These are phyloP conservation scores for Daedaleopsis sinensis DNA, from an alignment of 768 basidiomycete species.

Conservation along the genomic window DNA sequence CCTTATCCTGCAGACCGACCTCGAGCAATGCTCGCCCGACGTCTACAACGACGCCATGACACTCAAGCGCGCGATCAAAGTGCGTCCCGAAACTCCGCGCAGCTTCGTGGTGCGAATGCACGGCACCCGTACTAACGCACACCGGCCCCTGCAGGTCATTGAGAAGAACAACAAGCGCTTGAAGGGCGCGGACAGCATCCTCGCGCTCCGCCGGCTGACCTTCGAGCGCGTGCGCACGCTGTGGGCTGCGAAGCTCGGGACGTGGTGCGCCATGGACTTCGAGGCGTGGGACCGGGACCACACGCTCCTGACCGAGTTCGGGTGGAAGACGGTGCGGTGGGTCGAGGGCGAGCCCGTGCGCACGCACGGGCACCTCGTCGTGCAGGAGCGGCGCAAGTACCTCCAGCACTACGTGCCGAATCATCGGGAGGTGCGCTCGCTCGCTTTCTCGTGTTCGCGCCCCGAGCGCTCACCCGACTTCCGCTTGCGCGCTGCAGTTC, in stretches of 20 bases:
- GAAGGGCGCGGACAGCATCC: slow-evolving; percentile 59
- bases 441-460: neutral
- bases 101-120: neutral
- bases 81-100: slow-evolving; percentile 25
- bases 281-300: slow-evolving; percentile 85
- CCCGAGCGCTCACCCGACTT: neutral
- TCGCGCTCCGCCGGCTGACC: slow-evolving; percentile 56
- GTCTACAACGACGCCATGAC: slow-evolving; percentile 55
- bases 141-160: slow-evolving; percentile 51
- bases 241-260: slow-evolving; percentile 65
- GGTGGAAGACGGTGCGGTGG: slow-evolving; percentile 70
- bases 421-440: slow-evolving; percentile 43
- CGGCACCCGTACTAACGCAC: neutral
- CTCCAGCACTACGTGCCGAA: slow-evolving; percentile 69
- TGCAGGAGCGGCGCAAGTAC: slow-evolving; percentile 63
- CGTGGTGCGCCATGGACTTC: slow-evolving; percentile 81
- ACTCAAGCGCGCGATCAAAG: slow-evolving; percentile 65
- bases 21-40: slow-evolving; percentile 61
- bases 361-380: slow-evolving; percentile 62
- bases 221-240: slow-evolving; percentile 72
- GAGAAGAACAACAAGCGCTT: slow-evolving; percentile 81
- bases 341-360: slow-evolving; percentile 58
- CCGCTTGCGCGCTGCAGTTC: slow-evolving; percentile 40
- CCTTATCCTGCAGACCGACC: slow-evolving; percentile 60
- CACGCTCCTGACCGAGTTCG: slow-evolving; percentile 76